phyloP scores from a whole-genome alignment of 2,329 filamentous ascomycete species.

The Arachnomyces sp. region DNA sequence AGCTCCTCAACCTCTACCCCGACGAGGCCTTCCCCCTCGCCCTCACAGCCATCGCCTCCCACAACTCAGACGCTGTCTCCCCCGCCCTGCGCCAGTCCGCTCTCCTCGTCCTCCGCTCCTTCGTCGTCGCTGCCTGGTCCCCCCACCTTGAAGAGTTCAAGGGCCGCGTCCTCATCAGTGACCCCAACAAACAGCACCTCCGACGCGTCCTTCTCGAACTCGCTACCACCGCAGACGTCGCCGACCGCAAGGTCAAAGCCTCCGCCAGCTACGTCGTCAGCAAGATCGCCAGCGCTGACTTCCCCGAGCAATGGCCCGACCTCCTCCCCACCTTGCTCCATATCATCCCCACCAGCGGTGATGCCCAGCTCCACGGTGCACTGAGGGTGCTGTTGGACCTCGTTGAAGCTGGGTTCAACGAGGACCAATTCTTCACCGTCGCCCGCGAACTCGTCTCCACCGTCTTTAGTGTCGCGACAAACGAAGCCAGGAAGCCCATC shows the following conservation, averaged over 20 bases:
- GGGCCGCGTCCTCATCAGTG: constrained; percentile 59
- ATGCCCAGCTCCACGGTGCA: constrained; percentile 78
- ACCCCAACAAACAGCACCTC: constrained; percentile 64
- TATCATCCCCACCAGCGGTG: constrained; percentile 65
- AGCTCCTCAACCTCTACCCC: constrained; percentile 62
- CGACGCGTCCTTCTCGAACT: constrained; percentile 68
- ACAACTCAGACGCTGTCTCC: constrained; percentile 64
- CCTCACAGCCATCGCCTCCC: constrained; percentile 70
- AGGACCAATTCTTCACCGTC: constrained; percentile 89
- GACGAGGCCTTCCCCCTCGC: constrained; percentile 66
- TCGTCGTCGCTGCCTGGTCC: constrained; percentile 80
- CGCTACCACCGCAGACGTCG: constrained; percentile 59
- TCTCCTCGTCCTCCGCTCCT: constrained; percentile 68
- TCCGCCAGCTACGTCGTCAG: constrained; percentile 84
- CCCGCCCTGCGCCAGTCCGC: constrained; percentile 74
- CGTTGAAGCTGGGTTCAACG: constrained; percentile 86
- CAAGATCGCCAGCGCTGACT: constrained; percentile 89
- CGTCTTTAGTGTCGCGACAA: constrained; percentile 73
- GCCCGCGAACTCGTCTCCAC: constrained; percentile 77
- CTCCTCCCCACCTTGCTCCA: constrained; percentile 73
- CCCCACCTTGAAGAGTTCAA: constrained; percentile 63
- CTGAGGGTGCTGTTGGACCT: constrained; percentile 81
- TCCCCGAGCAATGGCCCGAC: constrained; percentile 89
- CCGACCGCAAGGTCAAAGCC: constrained; percentile 77
- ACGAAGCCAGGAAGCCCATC: constrained; percentile 62